Evolutionary conservation across 331 rosid species (phyloP).

Genomic region (Saraca asoca): DNA sequence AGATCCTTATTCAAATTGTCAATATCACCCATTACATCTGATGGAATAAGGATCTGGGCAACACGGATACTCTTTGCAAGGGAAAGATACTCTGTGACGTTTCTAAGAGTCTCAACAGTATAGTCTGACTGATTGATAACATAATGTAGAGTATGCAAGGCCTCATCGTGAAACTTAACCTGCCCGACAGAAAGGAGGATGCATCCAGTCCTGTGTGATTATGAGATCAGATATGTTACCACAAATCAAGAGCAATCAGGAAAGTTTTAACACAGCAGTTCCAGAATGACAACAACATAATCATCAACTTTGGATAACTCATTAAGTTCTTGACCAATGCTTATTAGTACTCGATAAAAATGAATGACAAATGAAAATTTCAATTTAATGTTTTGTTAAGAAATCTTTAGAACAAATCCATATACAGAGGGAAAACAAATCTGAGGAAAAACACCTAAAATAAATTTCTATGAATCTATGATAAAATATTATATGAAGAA

Average conservation of each 20-base stretch:
- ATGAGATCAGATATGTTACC: constrained; percentile 31
- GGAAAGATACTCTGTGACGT: constrained; percentile 86
- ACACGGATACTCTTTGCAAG: constrained; percentile 88
- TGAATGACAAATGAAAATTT: no score
- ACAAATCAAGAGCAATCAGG: constrained; percentile 2
- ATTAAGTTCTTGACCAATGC: not conserved
- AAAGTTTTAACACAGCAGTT: not conserved
- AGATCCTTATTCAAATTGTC: constrained; percentile 75
- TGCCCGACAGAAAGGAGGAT: constrained; percentile 87
- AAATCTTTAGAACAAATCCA: constrained; percentile 17
- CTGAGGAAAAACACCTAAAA: not conserved
- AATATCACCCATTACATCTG: constrained; percentile 73
- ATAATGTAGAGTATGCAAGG: constrained; percentile 66
- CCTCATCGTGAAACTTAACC: constrained; percentile 76
- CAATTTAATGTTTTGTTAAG: not conserved
- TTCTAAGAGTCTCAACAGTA: constrained; percentile 73
- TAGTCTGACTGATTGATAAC: constrained; percentile 95
- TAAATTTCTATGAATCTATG: not conserved
- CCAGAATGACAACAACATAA: not conserved
- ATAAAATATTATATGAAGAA: constrained; percentile 9
- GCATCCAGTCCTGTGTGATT: constrained; percentile 81
- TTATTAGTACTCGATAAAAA: not conserved
- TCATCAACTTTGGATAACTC: not conserved
- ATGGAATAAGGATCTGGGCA: constrained; percentile 74
- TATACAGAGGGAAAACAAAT: not conserved